Evolutionary conservation across 2,329 filamentous ascomycete species (phyloP).

Genomic region (Colletotrichum navitas): DNA sequence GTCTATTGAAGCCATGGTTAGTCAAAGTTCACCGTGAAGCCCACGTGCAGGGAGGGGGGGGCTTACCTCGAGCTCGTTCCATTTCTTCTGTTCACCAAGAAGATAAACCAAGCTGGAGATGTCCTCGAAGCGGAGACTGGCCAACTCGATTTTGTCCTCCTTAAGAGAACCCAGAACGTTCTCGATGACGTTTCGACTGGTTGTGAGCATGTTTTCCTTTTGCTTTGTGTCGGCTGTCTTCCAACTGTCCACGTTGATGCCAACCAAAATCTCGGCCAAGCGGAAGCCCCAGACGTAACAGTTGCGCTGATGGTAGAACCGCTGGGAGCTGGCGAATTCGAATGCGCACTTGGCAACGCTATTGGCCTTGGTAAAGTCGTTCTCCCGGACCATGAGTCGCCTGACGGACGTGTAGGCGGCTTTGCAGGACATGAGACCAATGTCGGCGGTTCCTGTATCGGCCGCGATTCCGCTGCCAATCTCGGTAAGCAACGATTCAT

Average conservation of each 20-base stretch:
- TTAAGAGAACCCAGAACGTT: slow-evolving; percentile 56
- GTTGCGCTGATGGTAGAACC: slow-evolving; percentile 55
- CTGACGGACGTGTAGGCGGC: slow-evolving; percentile 44
- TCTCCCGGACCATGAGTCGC: slow-evolving; percentile 53
- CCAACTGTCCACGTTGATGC: slow-evolving; percentile 50
- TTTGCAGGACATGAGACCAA: slow-evolving; percentile 54
- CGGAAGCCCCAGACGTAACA: slow-evolving; percentile 59
- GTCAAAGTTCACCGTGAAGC: neutral
- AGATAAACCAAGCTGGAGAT: slow-evolving; percentile 59
- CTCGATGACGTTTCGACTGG: slow-evolving; percentile 29
- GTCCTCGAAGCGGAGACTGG: slow-evolving; percentile 58
- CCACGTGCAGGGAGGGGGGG: too few species aligned
- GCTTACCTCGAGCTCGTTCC: slow-evolving; percentile 56
- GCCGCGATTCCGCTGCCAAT: slow-evolving; percentile 51
- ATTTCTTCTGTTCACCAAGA: slow-evolving; percentile 62
- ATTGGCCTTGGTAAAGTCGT: slow-evolving; percentile 55
- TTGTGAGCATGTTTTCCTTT: slow-evolving; percentile 46
- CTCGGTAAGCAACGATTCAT: slow-evolving; percentile 55
- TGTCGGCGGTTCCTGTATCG: slow-evolving; percentile 50
- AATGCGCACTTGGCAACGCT: slow-evolving; percentile 59
- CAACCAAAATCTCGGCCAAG: slow-evolving; percentile 59
- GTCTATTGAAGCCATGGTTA: slow-evolving; percentile 34
- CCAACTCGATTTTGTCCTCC: slow-evolving; percentile 58
- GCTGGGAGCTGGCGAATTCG: slow-evolving; percentile 56
- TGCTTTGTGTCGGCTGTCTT: slow-evolving; percentile 47